phyloP scores from a whole-genome alignment of 805 yeast species.

The Kazachstania kunashirensis region DNA sequence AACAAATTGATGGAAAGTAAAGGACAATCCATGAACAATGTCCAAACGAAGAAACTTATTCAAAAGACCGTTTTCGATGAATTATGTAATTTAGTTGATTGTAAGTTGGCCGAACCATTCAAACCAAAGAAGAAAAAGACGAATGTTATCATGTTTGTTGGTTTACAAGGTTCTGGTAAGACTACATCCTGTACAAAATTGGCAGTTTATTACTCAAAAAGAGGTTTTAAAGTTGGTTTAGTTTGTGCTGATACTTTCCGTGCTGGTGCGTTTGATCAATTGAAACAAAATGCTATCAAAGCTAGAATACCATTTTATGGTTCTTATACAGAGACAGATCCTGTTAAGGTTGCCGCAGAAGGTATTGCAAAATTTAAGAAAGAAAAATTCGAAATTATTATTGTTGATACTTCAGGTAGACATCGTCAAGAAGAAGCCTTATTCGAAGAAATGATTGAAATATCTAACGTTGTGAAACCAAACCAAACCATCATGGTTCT shows the following conservation, averaged over 20 bases:
- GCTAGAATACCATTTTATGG: slow-evolving; percentile 93
- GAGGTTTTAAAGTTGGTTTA: slow-evolving; percentile 90
- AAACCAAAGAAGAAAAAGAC: slow-evolving; percentile 78
- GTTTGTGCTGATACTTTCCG: slow-evolving; percentile 99
- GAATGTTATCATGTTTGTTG: slow-evolving; percentile 92
- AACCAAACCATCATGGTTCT: slow-evolving; percentile 94
- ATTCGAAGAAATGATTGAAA: slow-evolving; percentile 91
- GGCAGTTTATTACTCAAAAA: slow-evolving; percentile 85
- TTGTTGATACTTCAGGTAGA: slow-evolving; percentile 96
- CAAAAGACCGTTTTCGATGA: slow-evolving; percentile 95
- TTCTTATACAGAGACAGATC: slow-evolving; percentile 90
- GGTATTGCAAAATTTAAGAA: slow-evolving; percentile 88
- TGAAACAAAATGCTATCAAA: slow-evolving; percentile 93
- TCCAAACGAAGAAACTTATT: slow-evolving; percentile 65
- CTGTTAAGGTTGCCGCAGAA: slow-evolving; percentile 80
- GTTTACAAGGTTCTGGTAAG: slow-evolving; percentile 97
- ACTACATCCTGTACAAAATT: slow-evolving; percentile 95
- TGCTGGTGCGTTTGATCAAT: slow-evolving; percentile 98
- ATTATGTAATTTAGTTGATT: slow-evolving; percentile 76
- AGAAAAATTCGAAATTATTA: slow-evolving; percentile 85
- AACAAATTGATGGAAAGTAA: slow-evolving; percentile 38
- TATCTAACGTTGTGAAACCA: slow-evolving; percentile 80
- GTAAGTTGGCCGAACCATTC: slow-evolving; percentile 40
- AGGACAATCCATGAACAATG: slow-evolving; percentile 17
- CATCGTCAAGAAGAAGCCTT: slow-evolving; percentile 90